Base-by-base conservation (phyloP, 2,329 filamentous ascomycete genomes). In the Alternaria infectoria region DNA sequence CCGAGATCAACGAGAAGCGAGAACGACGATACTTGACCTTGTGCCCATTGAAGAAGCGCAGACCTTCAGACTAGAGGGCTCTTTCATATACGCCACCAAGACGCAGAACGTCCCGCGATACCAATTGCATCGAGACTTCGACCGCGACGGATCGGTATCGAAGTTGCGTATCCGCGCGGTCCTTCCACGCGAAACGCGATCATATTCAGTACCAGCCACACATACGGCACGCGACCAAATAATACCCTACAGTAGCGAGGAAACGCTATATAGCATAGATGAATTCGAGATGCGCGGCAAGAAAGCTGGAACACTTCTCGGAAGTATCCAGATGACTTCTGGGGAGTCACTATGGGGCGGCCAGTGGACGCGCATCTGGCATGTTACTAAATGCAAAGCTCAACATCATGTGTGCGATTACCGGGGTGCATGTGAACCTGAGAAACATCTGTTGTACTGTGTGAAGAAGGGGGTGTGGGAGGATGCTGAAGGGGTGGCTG, bases 161-260 rank as follows among this genome's bases (percentile, higher is more conserved):
- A 64, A 59, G 30, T 61, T 76, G 8, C 62, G 60, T 21, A 68
- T 76, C 15, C 60, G 73, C 25, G 64, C 71, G 6, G 57, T 76
- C 3, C 64, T 61, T 21, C 21, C 69, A 19, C 51, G 36, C 19
- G 73, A 75, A 28, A 63, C 64, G 21, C 70, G 65, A 11, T 54
- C 55, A 4, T 58, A 40, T 26, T 69, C 65, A 6, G 54, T 71
- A 3, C 54, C 70, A 6, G 57, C 63, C 4, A 44, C 54, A 3
- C 49, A 61, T n/a, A 43, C 28, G 44, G 52, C 45, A 36, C 26
- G 43, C 9, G 43, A 43, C 17, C 61, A 49, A 15, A 40, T 17
- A 8, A 66, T 71, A 7, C 52, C 43, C 6, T 76, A 74, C 47
- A 68, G 71, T 15, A 63, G 64, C n/a, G 66, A 74, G 5, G 57